Conservation (phyloP, 371 early-diverging fungal species). For the Cladochytrium tenue region DNA sequence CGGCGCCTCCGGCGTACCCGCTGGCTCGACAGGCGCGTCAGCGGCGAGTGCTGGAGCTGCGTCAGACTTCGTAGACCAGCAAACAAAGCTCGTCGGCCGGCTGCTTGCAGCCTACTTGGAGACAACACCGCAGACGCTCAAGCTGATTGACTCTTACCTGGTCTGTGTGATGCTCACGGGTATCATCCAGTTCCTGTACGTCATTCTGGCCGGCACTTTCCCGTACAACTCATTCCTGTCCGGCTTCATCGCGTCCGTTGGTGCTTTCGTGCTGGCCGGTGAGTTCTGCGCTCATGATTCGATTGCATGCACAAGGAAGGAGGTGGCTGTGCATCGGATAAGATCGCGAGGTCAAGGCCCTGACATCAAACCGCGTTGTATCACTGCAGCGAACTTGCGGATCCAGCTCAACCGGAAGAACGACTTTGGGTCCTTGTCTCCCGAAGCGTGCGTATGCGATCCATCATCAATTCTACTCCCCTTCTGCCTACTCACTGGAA, state of each 20-base stretch:
- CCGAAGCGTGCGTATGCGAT: conserved; percentile 53
- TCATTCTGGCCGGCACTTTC: conserved; percentile 79
- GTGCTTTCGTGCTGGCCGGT: conserved; percentile 92
- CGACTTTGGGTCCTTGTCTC: conserved; percentile 51
- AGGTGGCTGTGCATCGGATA: too few species aligned
- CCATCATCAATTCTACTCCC: too few species aligned
- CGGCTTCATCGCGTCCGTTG: conserved; percentile 90
- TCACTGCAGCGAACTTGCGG: conserved; percentile 56
- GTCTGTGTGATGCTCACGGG: conserved; percentile 84
- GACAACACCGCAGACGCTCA: conserved; percentile 75
- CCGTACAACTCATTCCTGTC: conserved; percentile 97
- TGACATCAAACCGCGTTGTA: background rate
- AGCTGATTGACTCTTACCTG: conserved; percentile 90
- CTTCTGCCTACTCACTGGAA: too few species aligned
- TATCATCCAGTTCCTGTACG: conserved; percentile 84
- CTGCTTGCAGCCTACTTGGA: conserved; percentile 7
- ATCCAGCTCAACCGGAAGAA: conserved; percentile 76
- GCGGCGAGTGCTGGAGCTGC: too few species aligned
- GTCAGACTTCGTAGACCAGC: background rate
- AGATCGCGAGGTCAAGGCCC: too few species aligned
- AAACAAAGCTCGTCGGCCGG: conserved; percentile 10
- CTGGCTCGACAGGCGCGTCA: too few species aligned
- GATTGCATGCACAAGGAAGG: background rate
- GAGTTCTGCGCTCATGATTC: conserved; percentile 6
- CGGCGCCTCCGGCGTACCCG: too few species aligned